phyloP scores from a whole-genome alignment of 75 land plant genomes.

The Pseudotsuga menziesii region DNA sequence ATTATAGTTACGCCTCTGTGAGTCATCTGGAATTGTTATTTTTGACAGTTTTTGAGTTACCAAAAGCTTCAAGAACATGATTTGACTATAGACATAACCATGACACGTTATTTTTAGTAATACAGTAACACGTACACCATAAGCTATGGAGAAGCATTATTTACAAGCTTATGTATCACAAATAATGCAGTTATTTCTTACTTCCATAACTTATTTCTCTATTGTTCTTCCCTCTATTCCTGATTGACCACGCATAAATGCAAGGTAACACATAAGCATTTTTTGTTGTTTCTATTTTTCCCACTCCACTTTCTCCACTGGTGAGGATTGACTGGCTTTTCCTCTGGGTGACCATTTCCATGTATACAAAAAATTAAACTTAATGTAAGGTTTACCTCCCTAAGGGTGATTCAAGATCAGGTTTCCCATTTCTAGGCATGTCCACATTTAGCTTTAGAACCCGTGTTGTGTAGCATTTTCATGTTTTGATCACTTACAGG shows the following conservation, averaged over 20 bases:
- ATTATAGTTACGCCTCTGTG: background rate
- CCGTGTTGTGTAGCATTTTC: too few relatives aligned
- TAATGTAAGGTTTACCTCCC: background rate
- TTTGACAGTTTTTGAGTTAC: slow-evolving; percentile 68
- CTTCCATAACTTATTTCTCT: slow-evolving; percentile 90
- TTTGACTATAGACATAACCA: slow-evolving; percentile 46
- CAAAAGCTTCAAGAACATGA: slow-evolving; percentile 77
- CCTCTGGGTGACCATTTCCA: slow-evolving; percentile 74
- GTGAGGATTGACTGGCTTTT: slow-evolving; percentile 82
- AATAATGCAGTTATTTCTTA: slow-evolving; percentile 13
- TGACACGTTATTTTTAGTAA: background rate
- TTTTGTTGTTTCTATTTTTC: slow-evolving; percentile 90
- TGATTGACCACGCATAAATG: slow-evolving; percentile 89
- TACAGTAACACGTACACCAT: background rate
- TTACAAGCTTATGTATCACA: background rate
- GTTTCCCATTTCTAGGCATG: background rate
- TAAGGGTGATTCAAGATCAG: background rate
- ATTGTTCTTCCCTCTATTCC: slow-evolving; percentile 78
- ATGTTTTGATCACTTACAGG: background rate
- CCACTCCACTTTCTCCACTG: slow-evolving; percentile 93
- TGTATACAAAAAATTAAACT: slow-evolving; percentile 15
- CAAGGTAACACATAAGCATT: slow-evolving; percentile 85
- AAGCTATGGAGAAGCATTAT: background rate
- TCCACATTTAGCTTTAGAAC: too few relatives aligned
- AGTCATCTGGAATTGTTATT: slow-evolving; percentile 71